These are phyloP conservation scores for Piromyces sp. DNA, from an alignment of 192 early-diverging fungal species.

Conservation along the genomic window DNA sequence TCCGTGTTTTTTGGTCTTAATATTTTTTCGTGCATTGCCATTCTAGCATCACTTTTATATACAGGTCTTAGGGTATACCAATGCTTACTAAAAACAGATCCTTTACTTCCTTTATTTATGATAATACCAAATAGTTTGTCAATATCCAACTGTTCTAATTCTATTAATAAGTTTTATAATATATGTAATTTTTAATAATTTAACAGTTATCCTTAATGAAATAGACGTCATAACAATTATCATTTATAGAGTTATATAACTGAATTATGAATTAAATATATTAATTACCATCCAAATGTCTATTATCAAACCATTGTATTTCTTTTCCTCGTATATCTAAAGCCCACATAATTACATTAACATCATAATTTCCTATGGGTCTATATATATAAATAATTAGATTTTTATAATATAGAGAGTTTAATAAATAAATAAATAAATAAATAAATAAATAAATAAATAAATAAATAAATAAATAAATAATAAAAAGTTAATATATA, in stretches of 20 bases:
- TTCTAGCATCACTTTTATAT: not conserved
- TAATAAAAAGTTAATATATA: no score
- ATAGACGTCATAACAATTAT: no score
- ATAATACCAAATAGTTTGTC: not conserved
- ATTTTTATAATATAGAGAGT: no score
- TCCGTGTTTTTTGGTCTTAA: not conserved
- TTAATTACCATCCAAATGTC: not conserved
- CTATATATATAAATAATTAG: not conserved
- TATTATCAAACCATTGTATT: not conserved
- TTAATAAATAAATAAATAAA: no score
- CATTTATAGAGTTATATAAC: no score
- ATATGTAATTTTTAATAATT: no score
- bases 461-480: no score
- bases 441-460: no score
- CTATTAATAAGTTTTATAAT: not conserved
- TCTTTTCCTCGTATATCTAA: not conserved
- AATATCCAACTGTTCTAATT: not conserved
- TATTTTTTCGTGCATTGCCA: not conserved
- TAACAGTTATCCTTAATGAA: no score
- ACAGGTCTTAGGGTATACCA: not conserved
- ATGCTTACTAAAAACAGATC: not conserved
- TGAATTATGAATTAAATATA: no score
- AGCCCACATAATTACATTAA: not conserved
- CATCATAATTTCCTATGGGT: not conserved
- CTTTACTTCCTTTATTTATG: not conserved